Evolutionary conservation across 1,284 basidiomycete species (phyloP).

Genomic region (Apiotrichum siamense): DNA sequence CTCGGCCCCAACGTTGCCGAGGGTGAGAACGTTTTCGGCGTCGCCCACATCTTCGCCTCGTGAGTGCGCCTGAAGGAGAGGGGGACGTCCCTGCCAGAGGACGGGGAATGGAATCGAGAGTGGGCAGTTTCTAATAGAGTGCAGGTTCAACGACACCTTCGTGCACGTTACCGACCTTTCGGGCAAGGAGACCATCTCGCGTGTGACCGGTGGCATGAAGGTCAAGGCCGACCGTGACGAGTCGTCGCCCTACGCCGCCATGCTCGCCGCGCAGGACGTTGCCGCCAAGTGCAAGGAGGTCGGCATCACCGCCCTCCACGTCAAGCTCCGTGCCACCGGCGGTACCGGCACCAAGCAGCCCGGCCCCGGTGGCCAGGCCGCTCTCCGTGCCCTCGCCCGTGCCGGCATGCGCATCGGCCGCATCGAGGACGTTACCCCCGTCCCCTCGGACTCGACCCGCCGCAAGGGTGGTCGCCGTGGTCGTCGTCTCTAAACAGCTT

Average conservation of each 20-base stretch:
- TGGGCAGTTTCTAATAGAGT: neutral
- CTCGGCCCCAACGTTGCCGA: slow-evolving; percentile 92
- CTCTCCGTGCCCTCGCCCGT: slow-evolving; percentile 96
- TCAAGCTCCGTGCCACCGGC: slow-evolving; percentile 94
- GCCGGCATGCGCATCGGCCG: slow-evolving; percentile 97
- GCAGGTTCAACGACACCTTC: slow-evolving; percentile 95
- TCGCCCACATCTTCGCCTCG: slow-evolving; percentile 93
- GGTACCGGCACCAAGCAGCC: slow-evolving; percentile 99
- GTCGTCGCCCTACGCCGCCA: slow-evolving; percentile 96
- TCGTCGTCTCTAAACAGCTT: slow-evolving; percentile 69
- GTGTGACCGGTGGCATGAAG: slow-evolving; percentile 99
- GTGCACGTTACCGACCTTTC: slow-evolving; percentile 99
- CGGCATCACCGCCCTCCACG: slow-evolving; percentile 83
- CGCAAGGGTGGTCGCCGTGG: slow-evolving; percentile 99
- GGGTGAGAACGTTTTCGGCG: slow-evolving; percentile 91
- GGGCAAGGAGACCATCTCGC: slow-evolving; percentile 97
- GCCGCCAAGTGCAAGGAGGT: slow-evolving; percentile 96
- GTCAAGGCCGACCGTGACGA: slow-evolving; percentile 99
- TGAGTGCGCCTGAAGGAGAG: slow-evolving; percentile 25
- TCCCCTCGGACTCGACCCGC: slow-evolving; percentile 94
- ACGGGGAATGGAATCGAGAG: neutral
- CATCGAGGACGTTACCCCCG: slow-evolving; percentile 92
- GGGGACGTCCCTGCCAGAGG: neutral
- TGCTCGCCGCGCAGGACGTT: slow-evolving; percentile 98
- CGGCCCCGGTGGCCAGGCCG: slow-evolving; percentile 95